Percentiles rank a stretch among this genome's conserved stretches.
These are phyloP conservation scores for Amaranthus hypochondriacus DNA, from an alignment of 148 eudicot genomes.

Conservation along the genomic window DNA sequence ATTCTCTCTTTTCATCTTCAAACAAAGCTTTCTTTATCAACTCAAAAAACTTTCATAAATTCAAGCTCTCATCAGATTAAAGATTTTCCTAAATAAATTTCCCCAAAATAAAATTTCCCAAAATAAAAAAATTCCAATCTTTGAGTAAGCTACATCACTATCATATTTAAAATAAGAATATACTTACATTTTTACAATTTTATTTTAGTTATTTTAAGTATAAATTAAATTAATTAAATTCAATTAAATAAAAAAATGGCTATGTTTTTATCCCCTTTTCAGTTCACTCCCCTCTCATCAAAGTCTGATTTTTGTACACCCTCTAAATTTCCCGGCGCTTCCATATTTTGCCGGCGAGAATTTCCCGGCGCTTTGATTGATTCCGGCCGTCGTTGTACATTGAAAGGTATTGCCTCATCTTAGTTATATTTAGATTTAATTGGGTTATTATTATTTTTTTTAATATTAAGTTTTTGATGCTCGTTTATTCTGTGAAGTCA, in stretches of 20 bases:
- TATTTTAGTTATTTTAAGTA: too few relatives aligned
- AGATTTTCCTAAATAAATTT: slow-evolving; percentile 1
- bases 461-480: not conserved
- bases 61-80: not conserved
- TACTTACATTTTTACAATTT: too few relatives aligned
- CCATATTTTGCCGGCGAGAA: slow-evolving; percentile 28
- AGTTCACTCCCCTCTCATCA: slow-evolving; percentile 29
- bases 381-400: slow-evolving; percentile 24
- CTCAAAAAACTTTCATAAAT: not conserved
- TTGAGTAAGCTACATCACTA: not conserved
- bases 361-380: slow-evolving; percentile 11
- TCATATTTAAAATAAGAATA: not conserved
- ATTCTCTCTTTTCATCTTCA: not conserved
- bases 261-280: slow-evolving; percentile 39
- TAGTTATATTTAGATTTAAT: not conserved
- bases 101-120: not conserved
- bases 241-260: slow-evolving; percentile 29
- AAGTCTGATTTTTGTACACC: slow-evolving; percentile 1
- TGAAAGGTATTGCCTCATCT: slow-evolving; percentile 37
- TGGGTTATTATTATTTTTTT: not conserved
- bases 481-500: not conserved
- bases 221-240: too few relatives aligned
- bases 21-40: not conserved
- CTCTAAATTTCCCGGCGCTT: slow-evolving; percentile 24
- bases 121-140: not conserved